Evolutionary conservation across 768 basidiomycete species (phyloP).

Genomic region (Hygrophoropsis aurantiaca): DNA sequence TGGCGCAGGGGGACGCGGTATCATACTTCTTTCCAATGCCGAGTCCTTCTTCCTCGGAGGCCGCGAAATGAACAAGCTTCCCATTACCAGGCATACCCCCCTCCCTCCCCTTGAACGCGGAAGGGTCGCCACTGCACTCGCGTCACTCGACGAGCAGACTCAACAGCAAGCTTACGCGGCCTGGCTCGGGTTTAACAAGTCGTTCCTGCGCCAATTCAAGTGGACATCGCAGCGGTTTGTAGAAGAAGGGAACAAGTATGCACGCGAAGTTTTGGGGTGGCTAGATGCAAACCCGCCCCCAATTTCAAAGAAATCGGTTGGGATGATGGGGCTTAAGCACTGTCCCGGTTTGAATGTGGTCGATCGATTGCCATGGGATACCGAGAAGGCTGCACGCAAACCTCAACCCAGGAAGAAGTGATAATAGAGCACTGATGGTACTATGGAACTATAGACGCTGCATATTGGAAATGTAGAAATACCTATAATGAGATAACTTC

Average conservation of each 20-base stretch:
- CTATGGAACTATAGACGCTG: too few relatives aligned
- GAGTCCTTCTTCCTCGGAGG: constrained; percentile 50
- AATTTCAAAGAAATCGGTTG: constrained; percentile 43
- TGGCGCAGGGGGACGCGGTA: constrained; percentile 59
- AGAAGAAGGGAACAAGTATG: constrained; percentile 37
- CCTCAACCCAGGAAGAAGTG: too few relatives aligned
- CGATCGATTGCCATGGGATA: background rate
- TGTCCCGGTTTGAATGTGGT: constrained; percentile 25
- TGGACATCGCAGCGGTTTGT: constrained; percentile 44
- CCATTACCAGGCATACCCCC: constrained; percentile 33
- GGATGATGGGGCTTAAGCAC: constrained; percentile 50
- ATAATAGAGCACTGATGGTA: too few relatives aligned
- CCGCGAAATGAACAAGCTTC: constrained; percentile 39
- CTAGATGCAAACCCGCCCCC: constrained; percentile 32
- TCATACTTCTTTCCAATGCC: constrained; percentile 51
- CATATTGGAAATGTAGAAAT: too few relatives aligned
- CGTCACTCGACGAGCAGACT: constrained; percentile 31
- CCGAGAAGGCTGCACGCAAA: too few relatives aligned
- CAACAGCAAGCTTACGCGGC: constrained; percentile 55
- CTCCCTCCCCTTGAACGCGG: constrained; percentile 16
- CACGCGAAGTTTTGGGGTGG: constrained; percentile 38
- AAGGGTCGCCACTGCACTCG: constrained; percentile 27
- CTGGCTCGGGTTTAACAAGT: constrained; percentile 59
- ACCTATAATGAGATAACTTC: too few relatives aligned
- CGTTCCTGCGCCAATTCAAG: constrained; percentile 33